Base-by-base conservation (phyloP, 345 rosid genomes). In the Moringa oleifera region DNA sequence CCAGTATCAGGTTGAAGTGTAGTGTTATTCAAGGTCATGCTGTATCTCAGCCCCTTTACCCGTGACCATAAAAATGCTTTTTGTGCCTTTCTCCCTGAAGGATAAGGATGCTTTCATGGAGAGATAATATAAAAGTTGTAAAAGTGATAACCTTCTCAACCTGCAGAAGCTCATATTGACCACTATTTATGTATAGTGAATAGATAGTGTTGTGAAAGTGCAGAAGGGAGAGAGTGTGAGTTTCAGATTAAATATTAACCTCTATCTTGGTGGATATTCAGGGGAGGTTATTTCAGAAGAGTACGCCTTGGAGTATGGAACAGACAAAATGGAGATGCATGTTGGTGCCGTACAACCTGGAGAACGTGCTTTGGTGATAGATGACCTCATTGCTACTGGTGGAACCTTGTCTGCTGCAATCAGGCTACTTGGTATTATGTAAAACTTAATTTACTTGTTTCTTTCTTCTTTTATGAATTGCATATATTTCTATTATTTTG, bases 331-430 rank as follows among this genome's bases (percentile, higher is more conserved):
- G 55, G 99, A 90, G 82, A 94, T 94, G 99, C 97, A 94, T 79
- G 97, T 83, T 19, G 99, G 97, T 68, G 99, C 96, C 4, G 96
- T 94, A 37, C 78, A 90, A 78, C 81, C 77, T 7, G 97, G 97
- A 59, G 99, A 94, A 55, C 89, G 82, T 54, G 97, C 90, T 54
- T 73, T 94, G 73, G 78, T 94, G 17, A 77, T 90, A 4, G 99
- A 94, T 61, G 99, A 94, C 70, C 97, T 94, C 53, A 79, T 94
- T 75, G 99, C 99, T 46, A 94, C 99, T 0, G 99, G 99, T 53
- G 99, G 99, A 18, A 94, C 99, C 54, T 77, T 94, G 56, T 57
- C 73, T 68, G 99, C 99, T 67, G 99, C 99, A 45, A 77, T 86
- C 85, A 92, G 71, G 55, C 99, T 94, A 57, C 93, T 94, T 20